Conservation (phyloP, 1,139 yeast genomes). For the Geotrichum fermentans region DNA sequence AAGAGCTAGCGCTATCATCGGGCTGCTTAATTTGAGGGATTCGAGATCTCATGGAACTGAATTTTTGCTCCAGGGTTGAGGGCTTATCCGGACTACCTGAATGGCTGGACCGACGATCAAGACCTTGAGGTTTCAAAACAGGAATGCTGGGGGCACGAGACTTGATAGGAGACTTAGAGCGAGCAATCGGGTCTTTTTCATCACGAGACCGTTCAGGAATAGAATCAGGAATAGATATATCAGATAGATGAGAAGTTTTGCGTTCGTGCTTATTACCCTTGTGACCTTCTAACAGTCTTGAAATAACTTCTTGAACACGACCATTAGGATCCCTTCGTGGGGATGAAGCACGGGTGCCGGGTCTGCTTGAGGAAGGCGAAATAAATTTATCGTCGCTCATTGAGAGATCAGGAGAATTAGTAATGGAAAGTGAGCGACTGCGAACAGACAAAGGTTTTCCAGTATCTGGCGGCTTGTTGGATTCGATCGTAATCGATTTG, state of each 20-base stretch:
- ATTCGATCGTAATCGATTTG: no score
- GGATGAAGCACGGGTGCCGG: slow-evolving; percentile 15
- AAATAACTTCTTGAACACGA: slow-evolving; percentile 20
- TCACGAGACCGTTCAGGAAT: slow-evolving; percentile 7
- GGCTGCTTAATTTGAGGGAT: slow-evolving; percentile 13
- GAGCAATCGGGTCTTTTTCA: slow-evolving; percentile 3
- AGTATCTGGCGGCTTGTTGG: no score
- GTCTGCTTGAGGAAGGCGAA: slow-evolving; percentile 12
- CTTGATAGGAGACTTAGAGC: slow-evolving; percentile 16
- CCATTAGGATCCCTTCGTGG: slow-evolving; percentile 17
- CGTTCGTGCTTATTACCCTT: slow-evolving; percentile 3
- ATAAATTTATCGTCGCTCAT: slow-evolving; percentile 1
- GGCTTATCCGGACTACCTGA: slow-evolving; percentile 15
- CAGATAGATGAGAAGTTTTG: slow-evolving; percentile 11
- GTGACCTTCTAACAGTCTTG: slow-evolving; percentile 12
- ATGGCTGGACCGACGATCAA: slow-evolving; percentile 6
- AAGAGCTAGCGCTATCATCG: slow-evolving; percentile 8
- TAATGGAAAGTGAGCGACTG: neutral
- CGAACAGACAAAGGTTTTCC: neutral
- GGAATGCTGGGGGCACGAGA: slow-evolving; percentile 14
- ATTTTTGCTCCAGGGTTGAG: slow-evolving; percentile 8
- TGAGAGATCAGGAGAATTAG: slow-evolving; percentile 10
- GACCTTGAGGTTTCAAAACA: slow-evolving; percentile 11
- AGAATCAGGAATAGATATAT: slow-evolving; percentile 12
- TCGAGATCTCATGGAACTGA: slow-evolving; percentile 5